Base-by-base conservation (phyloP, 768 basidiomycete genomes). In the Phaeotremella skinneri region DNA sequence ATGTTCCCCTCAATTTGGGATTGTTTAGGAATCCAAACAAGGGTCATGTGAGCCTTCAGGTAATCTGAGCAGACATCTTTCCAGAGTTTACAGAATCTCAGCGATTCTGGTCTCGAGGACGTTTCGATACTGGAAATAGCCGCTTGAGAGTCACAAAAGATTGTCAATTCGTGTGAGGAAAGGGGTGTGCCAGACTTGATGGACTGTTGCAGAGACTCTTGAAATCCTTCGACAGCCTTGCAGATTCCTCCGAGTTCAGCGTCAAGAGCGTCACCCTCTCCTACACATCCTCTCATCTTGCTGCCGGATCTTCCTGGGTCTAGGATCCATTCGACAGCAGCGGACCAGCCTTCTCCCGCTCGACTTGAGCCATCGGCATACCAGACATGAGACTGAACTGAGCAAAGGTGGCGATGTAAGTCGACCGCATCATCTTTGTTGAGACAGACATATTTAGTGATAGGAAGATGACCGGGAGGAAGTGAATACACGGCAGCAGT, bases 131-230 rank as follows among this genome's bases (percentile, higher is more conserved):
- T 56, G 49, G 73, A 63, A 49, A 76, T 75, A 16, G 75, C 75
- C 1, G 73, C 75, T 61, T 68, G 72, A 16, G 73, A 75, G 55
- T 74, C 71, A 56, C 66, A 70, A 45, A 76, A 76, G 50, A 76
- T 69, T 49, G 72, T 67, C 41, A 75, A 56, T 49, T 74, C 73
- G 41, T 64, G 68, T 3, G 66, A 64, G 23, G 43, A 9, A 30
- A 73, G 59, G 4, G 64, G 67, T 21, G 45, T 58, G n/a, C 45
- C 60, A 25, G 65, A 48, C 50, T 67, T 67, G 60, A 69, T 67
- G 1, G 65, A 62, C 16, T 64, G 61, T 23, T 64, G 61, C 2
- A 74, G 53, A 2, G 60, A 45, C 49, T 71, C 69, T 27, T 61
- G 52, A 47, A 72, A 76, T 5, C 73, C 70, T 52, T 76, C 73